Base-by-base conservation (phyloP, 305 asterid species). In the Nicotiana rustica region DNA sequence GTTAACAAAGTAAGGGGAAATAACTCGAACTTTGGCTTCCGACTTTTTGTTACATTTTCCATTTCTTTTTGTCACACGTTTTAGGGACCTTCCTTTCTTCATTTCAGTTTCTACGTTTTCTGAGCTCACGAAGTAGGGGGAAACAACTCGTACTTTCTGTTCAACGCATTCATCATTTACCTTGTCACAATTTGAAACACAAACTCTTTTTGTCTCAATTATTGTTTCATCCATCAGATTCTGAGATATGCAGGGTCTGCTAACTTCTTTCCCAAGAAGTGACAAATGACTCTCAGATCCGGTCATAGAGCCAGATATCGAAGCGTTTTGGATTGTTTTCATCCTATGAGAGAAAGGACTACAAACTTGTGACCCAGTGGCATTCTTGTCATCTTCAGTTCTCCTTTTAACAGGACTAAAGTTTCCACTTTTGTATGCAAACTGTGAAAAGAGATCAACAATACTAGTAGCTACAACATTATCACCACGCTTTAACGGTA, bases 401-500 rank as follows among this genome's bases (percentile, higher is more conserved):
- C 70, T 61, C 67, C 65, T 73, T 76, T 83, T 80, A 29, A 44
- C 36, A 41, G 77, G 44, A 83, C 65, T 64, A 67, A 10, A n/a
- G 35, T 56, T 64, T 76, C 86, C 85, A 82, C 88, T 91, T 64
- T 88, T 89, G 78, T 84, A 90, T 19, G 52, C 41, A 83, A 90
- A 91, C 73, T 66, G 84, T 15, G 88, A 67, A 31, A 87, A 83
- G 18, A 90, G 44, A 82, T 86, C 88, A 82, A 92, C 91, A 12
- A 91, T 83, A 35, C 56, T 67, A 70, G 60, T 61, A 59, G 4
- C 9, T 62, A 67, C 82, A 82, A 67, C 64, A 68, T 60, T 68
- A 52, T 14, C 15, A 52, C 68, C 85, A 57, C 56, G 55, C 62
- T 80, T 15, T 31, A 38, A 60, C 1, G 78, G 59, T 67, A 57